These are phyloP conservation scores for Trichoderma koningiopsis DNA, from an alignment of 2,329 filamentous ascomycete genomes.

Conservation along the genomic window DNA sequence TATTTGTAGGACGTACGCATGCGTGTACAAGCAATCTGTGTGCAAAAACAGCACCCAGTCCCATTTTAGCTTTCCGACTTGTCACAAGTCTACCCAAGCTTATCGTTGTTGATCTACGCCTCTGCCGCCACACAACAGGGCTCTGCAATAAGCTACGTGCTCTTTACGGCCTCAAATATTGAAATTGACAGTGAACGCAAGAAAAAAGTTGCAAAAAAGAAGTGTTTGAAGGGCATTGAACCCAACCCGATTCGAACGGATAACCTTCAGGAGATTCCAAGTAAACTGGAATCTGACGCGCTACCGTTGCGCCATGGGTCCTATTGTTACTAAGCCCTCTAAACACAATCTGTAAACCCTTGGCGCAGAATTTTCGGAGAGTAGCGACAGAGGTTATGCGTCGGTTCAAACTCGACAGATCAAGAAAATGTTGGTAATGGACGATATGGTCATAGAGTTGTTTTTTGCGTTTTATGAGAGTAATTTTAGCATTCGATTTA, in stretches of 20 bases:
- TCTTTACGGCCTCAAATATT: not conserved
- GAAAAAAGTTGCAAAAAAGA: not conserved
- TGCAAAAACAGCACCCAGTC: too few species aligned
- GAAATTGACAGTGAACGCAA: not conserved
- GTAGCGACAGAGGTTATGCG: too few species aligned
- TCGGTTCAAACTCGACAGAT: too few species aligned
- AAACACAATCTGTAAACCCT: not conserved
- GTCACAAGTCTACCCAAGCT: not conserved
- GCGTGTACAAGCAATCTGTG: too few species aligned
- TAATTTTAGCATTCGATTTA: too few species aligned
- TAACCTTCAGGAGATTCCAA: constrained; percentile 25
- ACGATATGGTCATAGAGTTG: not conserved
- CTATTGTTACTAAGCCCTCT: not conserved
- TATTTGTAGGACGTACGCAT: too few species aligned
- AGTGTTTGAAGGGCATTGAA: constrained; percentile 20
- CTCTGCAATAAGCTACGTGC: not conserved
- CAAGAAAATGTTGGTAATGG: too few species aligned
- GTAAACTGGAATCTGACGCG: constrained; percentile 22
- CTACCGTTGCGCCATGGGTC: constrained; percentile 24
- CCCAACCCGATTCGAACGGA: constrained; percentile 25
- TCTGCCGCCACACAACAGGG: not conserved
- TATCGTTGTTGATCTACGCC: not conserved
- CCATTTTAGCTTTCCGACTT: too few species aligned
- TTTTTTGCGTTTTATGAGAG: too few species aligned
- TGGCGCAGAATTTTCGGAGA: not conserved